Evolutionary conservation across 2,329 filamentous ascomycete species (phyloP).

Genomic region (Sclerotinia nivalis): DNA sequence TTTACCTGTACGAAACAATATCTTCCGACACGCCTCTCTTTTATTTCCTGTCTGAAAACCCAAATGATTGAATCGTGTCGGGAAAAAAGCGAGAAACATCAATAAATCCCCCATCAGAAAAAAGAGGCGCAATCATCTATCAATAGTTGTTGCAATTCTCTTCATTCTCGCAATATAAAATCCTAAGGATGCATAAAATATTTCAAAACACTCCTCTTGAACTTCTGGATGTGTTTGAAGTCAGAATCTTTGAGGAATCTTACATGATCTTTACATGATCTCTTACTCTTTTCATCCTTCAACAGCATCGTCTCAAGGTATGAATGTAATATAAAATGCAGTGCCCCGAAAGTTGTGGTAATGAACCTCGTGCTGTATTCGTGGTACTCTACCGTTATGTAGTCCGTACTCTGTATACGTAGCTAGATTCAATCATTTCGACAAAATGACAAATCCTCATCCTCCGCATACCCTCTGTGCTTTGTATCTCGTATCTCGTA

Average conservation of each 20-base stretch:
- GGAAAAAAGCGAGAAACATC: not conserved
- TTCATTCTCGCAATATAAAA: not conserved
- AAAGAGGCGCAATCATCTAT: slow-evolving; percentile 12
- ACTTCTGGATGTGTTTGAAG: not conserved
- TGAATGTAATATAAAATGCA: slow-evolving; percentile 1
- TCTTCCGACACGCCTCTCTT: slow-evolving; percentile 13
- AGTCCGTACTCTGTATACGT: not conserved
- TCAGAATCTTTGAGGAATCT: not conserved
- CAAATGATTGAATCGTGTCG: not conserved
- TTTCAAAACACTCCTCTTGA: not conserved
- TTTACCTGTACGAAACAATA: not conserved
- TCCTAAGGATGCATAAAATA: slow-evolving; percentile 13
- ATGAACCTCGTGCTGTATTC: slow-evolving; percentile 12
- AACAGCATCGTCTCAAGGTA: not conserved
- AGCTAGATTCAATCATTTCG: not conserved
- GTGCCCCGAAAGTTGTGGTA: not conserved
- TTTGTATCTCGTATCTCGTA: slow-evolving; percentile 7
- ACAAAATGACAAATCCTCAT: not conserved
- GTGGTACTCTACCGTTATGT: slow-evolving; percentile 1
- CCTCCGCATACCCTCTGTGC: not conserved
- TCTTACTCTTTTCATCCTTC: not conserved
- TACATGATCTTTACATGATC: not conserved
- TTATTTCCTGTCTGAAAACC: not conserved
- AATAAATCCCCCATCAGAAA: not conserved
- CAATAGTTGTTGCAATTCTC: not conserved